phyloP scores from a whole-genome alignment of 192 early-diverging fungal genomes.

The Umbelopsis ramanniana region DNA sequence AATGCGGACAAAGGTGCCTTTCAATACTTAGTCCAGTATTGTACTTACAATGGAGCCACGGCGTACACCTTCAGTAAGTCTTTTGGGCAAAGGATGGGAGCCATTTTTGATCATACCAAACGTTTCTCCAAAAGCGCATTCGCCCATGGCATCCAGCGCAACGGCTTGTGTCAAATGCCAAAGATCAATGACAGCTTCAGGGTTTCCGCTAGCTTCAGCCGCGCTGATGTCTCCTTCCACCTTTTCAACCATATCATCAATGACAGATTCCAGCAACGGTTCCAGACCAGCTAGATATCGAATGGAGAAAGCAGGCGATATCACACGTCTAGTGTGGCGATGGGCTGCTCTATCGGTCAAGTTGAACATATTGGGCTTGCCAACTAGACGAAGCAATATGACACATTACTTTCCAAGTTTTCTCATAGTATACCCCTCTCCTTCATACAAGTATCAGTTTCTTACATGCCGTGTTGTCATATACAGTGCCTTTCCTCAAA shows the following conservation, averaged over 20 bases:
- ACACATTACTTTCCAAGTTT: background rate
- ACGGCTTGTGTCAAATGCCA: slow-evolving; percentile 38
- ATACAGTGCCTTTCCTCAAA: slow-evolving; percentile 28
- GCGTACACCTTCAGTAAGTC: slow-evolving; percentile 24
- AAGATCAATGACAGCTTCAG: slow-evolving; percentile 37
- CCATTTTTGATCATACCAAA: slow-evolving; percentile 54
- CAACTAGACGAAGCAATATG: background rate
- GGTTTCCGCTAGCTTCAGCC: slow-evolving; percentile 24
- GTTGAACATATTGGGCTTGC: slow-evolving; percentile 31
- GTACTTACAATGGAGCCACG: background rate
- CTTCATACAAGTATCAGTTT: too few species aligned
- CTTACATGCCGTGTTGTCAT: slow-evolving; percentile 29
- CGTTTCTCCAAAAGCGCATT: slow-evolving; percentile 52
- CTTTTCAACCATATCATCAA: slow-evolving; percentile 36
- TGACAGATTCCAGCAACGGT: slow-evolving; percentile 41
- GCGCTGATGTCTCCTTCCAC: slow-evolving; percentile 27
- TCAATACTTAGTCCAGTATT: too few species aligned
- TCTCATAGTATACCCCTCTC: background rate
- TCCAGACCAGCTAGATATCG: slow-evolving; percentile 53
- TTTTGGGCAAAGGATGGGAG: slow-evolving; percentile 42
- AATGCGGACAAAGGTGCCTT: background rate
- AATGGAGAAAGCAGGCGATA: slow-evolving; percentile 53
- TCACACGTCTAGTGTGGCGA: slow-evolving; percentile 42
- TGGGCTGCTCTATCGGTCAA: slow-evolving; percentile 40
- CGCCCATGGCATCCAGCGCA: slow-evolving; percentile 57